Evolutionary conservation across 2,329 filamentous ascomycete species (phyloP), one percentile per base, ranked within the genome.

Genomic region (Aspergillus terreus): DNA sequence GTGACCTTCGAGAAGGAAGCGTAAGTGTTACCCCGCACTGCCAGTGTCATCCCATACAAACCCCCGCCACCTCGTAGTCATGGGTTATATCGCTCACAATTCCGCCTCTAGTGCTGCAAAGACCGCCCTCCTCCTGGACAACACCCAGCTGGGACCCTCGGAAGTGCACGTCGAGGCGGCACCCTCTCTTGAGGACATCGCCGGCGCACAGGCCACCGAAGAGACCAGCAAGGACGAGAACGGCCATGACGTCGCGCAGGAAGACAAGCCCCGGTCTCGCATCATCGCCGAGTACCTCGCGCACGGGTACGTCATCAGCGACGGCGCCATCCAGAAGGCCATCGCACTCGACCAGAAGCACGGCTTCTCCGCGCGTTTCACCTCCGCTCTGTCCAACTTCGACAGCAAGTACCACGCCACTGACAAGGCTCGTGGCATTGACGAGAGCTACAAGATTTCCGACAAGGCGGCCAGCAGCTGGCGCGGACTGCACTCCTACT

Each of bases 1-100:
- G 92, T 99, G 57, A 92, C 85, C 47, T 99, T 99, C 68, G 94
- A 97, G 76, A 96, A 96, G 79, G 86, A 92, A 71, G 95, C 92
- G 75, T 78, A 68, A 69, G 75, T 62, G 17, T n/a, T 17, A 21
- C 61, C 61, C 65, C 61, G 58, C 63, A 62, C 58, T 43, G 6
- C 14, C 15, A 38, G 14, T 38, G 14, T 38, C 35, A 40, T 3
- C 43, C 44, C 55, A 46, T 25, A n/a, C 38, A 19, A 10, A 36
- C 21, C 15, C 41, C 41, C 25, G n/a, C 30, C 9, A 42, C 17
- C 44, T 38, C 27, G 7, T 30, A 10, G 10, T 30, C 7, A 11
- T 7, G 27, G 7, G 27, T 9, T 30, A 30, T 30, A 30, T 10
- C 7, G 27, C 27, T 19, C 14, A 38, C 14, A 6, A 38, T 38